Base-by-base conservation (phyloP, 768 basidiomycete genomes). In the Xerocomus brunneocitrinus region DNA sequence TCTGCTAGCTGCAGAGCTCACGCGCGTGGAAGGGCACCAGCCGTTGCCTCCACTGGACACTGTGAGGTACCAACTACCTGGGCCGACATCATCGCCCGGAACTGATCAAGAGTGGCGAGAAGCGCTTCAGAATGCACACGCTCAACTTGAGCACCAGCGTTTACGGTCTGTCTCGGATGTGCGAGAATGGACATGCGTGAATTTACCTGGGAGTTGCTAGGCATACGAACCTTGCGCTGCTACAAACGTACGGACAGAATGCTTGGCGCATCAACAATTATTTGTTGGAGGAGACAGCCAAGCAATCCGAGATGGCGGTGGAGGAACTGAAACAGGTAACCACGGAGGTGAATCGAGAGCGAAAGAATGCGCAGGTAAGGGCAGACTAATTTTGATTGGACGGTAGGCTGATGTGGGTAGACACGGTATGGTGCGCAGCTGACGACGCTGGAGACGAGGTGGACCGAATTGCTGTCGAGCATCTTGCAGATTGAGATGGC, bases 401-500 rank as follows among this genome's bases (percentile, higher is more conserved):
- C 5, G 14, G 6, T 25, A 54, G 7, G 44, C 42, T 58, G 36
- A 52, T 44, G 53, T 13, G 5, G 46, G 5, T 65, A 98, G 89
- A 90, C 87, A 42, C 81, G 77, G 8, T 73, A 86, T 19, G 94
- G 94, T 49, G 77, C 81, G 47, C 90, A 94, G 62, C 73, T 98
- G 54, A 88, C 83, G 28, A 74, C 82, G 8, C 73, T 97, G 54
- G 94, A 98, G 71, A 87, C 82, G 35, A 79, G 85, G 57, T 98
- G 95, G 95, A 95, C 91, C 22, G 91, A 94, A 71, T 76, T 98
- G 44, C 85, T 98, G 52, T 93, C 91, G 50, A 87, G 72, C 49
- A 88, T 95, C 42, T 73, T 98, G 54, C 95, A 98, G 71, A 88
- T 97, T 58, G 95, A 97, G 76, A 85, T 98, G 83, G 95, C 94